Conservation (phyloP, 2,329 filamentous ascomycete genomes). For the Botrytis byssoidea region DNA sequence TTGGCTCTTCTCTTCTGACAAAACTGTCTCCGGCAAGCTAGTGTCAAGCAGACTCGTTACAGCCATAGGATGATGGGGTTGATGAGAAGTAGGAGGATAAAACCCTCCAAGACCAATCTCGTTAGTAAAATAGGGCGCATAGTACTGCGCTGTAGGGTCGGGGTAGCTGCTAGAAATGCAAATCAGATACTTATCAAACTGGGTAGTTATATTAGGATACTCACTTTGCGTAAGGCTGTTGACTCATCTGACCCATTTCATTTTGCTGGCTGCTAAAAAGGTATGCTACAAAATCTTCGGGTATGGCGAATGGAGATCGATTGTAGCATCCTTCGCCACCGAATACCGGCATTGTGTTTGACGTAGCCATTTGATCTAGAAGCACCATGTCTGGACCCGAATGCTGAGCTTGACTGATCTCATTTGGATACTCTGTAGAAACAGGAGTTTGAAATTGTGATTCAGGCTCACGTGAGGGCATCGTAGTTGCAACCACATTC, state of each 20-base stretch:
- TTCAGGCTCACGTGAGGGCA: constrained; percentile 35
- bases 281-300: constrained; percentile 84
- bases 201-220: constrained; percentile 32
- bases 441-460: constrained; percentile 35
- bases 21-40: constrained; percentile 71
- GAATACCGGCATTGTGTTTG: constrained; percentile 80
- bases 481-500: constrained; percentile 42
- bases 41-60: constrained; percentile 83
- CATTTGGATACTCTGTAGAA: constrained; percentile 35
- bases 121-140: constrained; percentile 50
- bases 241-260: constrained; percentile 52
- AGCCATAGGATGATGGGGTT: constrained; percentile 78
- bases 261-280: constrained; percentile 70
- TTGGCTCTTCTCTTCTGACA: constrained; percentile 85
- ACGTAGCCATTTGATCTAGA: constrained; percentile 60
- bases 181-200: neutral
- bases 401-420: constrained; percentile 40
- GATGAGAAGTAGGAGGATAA: constrained; percentile 49
- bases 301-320: constrained; percentile 82
- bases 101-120: constrained; percentile 54
- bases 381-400: constrained; percentile 54
- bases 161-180: constrained; percentile 46
- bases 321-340: constrained; percentile 73
- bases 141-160: constrained; percentile 51
- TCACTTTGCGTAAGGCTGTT: constrained; percentile 51